Percentiles rank a stretch among this genome's conserved stretches.
Conservation (phyloP, 345 rosid species). For the Ailanthus altissimus region DNA sequence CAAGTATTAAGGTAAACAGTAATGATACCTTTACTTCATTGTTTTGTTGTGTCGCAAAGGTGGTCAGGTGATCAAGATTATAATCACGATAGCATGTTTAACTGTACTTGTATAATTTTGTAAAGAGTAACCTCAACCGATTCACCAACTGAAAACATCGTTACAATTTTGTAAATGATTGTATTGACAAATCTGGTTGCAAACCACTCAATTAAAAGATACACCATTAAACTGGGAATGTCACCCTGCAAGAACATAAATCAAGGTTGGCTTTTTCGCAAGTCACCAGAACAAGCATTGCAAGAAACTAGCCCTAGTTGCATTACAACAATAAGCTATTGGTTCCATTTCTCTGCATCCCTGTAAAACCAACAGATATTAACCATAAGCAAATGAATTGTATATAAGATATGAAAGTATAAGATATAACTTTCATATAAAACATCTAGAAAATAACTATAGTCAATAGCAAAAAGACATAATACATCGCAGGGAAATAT, state of each 20-base stretch:
- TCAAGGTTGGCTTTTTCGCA: not conserved
- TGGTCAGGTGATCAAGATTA: too few relatives aligned
- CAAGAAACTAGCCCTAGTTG: too few relatives aligned
- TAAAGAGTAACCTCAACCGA: too few relatives aligned
- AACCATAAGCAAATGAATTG: not conserved
- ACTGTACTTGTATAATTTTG: too few relatives aligned
- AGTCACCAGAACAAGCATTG: not conserved
- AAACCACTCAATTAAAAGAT: not conserved
- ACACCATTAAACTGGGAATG: not conserved
- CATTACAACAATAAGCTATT: too few relatives aligned
- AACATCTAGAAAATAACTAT: not conserved
- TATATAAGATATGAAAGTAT: not conserved
- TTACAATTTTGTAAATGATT: too few relatives aligned
- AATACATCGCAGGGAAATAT: not conserved
- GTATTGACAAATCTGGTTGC: not conserved
- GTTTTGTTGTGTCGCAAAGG: too few relatives aligned
- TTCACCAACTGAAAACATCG: too few relatives aligned
- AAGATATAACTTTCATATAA: not conserved
- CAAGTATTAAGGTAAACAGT: too few relatives aligned
- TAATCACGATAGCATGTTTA: too few relatives aligned
- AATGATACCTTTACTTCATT: too few relatives aligned
- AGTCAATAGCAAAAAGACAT: not conserved
- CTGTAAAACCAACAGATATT: conserved; percentile 8
- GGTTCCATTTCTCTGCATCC: too few relatives aligned
- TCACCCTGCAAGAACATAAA: not conserved